phyloP scores from a whole-genome alignment of 352 stramenopile species.

The Pythium rishiriense region DNA sequence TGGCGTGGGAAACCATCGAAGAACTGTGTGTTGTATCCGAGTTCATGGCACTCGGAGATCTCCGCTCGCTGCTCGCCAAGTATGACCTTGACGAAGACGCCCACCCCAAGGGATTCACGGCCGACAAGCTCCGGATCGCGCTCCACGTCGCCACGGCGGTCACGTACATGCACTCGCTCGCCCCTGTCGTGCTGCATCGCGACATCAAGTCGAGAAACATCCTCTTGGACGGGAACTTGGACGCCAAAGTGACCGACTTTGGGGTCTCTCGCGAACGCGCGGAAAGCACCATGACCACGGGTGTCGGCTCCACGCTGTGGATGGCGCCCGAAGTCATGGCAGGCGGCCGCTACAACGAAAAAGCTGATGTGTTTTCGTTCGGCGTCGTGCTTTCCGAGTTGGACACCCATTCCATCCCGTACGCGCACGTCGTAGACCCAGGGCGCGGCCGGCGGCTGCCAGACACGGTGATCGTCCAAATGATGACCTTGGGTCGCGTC shows the following conservation, averaged over 20 bases:
- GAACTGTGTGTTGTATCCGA: conserved; percentile 28
- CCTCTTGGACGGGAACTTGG: conserved; percentile 1
- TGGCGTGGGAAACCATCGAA: conserved; percentile 46
- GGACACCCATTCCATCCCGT: conserved; percentile 7
- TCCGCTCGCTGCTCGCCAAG: conserved; percentile 1
- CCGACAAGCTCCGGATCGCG: conserved; percentile 14
- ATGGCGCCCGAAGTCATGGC: conserved; percentile 32
- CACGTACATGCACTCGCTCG: conserved; percentile 12
- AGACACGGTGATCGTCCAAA: conserved; percentile 1
- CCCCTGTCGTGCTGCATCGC: conserved; percentile 5
- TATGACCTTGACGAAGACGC: background rate
- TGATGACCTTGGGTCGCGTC: conserved; percentile 3
- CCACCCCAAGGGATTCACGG: conserved; percentile 2
- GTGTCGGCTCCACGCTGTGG: conserved; percentile 21
- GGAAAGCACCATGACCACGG: conserved; percentile 10
- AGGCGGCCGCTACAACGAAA: conserved; percentile 22
- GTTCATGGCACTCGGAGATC: conserved; percentile 24
- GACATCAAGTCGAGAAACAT: conserved; percentile 18
- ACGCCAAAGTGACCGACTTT: conserved; percentile 15
- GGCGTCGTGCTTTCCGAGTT: conserved; percentile 30
- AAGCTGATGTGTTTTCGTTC: conserved; percentile 27
- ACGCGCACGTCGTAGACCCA: background rate
- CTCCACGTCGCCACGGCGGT: conserved; percentile 10
- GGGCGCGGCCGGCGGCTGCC: background rate
- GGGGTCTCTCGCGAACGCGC: conserved; percentile 9